Evolutionary conservation across 495 filamentous ascomycete genomes (phyloP).

Genomic region (Endocarpon pusillum): DNA sequence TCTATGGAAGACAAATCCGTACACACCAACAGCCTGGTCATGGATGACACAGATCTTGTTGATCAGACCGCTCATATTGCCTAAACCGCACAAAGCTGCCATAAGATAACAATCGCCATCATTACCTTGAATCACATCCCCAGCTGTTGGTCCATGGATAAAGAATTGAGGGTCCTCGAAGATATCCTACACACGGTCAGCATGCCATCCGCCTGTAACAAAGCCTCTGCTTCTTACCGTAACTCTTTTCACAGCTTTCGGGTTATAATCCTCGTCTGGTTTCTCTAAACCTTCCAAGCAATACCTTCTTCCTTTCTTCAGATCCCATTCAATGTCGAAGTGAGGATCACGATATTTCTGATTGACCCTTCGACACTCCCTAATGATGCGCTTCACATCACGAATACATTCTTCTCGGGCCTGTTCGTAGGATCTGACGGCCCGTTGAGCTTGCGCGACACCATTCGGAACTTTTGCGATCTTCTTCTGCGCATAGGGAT

Average conservation of each 20-base stretch:
- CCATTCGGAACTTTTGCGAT: constrained; percentile 35
- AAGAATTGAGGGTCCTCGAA: constrained; percentile 79
- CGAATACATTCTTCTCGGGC: constrained; percentile 48
- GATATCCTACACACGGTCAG: constrained; percentile 40
- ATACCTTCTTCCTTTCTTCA: constrained; percentile 41
- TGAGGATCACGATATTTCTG: constrained; percentile 80
- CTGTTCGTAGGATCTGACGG: constrained; percentile 51
- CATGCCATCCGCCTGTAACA: not conserved
- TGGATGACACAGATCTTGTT: constrained; percentile 68
- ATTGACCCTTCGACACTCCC: constrained; percentile 69
- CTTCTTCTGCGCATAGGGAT: constrained; percentile 47
- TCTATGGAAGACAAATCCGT: constrained; percentile 86
- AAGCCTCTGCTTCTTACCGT: constrained; percentile 20
- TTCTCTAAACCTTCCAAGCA: constrained; percentile 44
- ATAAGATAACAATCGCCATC: constrained; percentile 90
- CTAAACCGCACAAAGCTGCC: constrained; percentile 69
- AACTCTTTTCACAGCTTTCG: constrained; percentile 48
- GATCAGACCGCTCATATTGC: constrained; percentile 63
- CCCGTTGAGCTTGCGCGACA: constrained; percentile 34
- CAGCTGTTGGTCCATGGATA: constrained; percentile 66
- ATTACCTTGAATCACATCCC: constrained; percentile 61
- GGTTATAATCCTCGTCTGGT: constrained; percentile 26
- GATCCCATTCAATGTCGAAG: constrained; percentile 73
- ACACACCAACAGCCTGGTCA: constrained; percentile 70
- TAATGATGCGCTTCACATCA: constrained; percentile 67